Evolutionary conservation across 805 yeast genomes (phyloP).

Genomic region (Candida maltosa): DNA sequence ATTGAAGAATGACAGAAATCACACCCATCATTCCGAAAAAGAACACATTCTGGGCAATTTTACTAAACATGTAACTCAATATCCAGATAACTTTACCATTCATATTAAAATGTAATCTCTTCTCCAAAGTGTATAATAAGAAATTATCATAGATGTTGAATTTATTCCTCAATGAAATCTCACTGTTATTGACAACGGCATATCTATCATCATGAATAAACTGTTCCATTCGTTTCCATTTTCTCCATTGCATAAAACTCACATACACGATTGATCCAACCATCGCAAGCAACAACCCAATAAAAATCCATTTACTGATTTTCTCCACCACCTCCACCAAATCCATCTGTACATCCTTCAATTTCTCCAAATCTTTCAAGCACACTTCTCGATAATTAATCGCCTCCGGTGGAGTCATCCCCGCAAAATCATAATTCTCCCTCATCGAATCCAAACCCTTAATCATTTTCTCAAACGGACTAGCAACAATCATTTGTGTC

Average conservation of each 20-base stretch:
- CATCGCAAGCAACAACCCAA: conserved; percentile 31
- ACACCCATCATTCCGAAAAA: conserved; percentile 58
- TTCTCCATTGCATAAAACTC: conserved; percentile 40
- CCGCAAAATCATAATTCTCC: too few relatives aligned
- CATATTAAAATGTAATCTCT: conserved; percentile 8
- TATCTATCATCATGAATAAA: conserved; percentile 16
- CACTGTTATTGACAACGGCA: conserved; percentile 43
- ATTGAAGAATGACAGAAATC: conserved; percentile 52
- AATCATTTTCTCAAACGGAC: conserved; percentile 57
- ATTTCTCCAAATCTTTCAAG: conserved; percentile 23
- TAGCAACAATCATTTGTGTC: conserved; percentile 49
- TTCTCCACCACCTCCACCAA: conserved; percentile 28
- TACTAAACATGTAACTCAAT: conserved; percentile 49
- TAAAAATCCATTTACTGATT: conserved; percentile 32
- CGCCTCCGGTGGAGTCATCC: conserved; percentile 5
- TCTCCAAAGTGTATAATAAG: conserved; percentile 9
- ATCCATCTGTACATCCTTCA: conserved; percentile 24
- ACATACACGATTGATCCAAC: conserved; percentile 40
- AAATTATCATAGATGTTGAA: conserved; percentile 11
- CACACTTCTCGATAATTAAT: conserved; percentile 4
- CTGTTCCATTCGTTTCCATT: conserved; percentile 34
- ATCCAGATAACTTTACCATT: conserved; percentile 34
- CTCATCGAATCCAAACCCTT: conserved; percentile 29
- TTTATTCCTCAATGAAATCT: conserved; percentile 6
- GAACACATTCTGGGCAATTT: conserved; percentile 48